Conservation (phyloP, 148 eudicot species). For the Fagopyrum esculentum region DNA sequence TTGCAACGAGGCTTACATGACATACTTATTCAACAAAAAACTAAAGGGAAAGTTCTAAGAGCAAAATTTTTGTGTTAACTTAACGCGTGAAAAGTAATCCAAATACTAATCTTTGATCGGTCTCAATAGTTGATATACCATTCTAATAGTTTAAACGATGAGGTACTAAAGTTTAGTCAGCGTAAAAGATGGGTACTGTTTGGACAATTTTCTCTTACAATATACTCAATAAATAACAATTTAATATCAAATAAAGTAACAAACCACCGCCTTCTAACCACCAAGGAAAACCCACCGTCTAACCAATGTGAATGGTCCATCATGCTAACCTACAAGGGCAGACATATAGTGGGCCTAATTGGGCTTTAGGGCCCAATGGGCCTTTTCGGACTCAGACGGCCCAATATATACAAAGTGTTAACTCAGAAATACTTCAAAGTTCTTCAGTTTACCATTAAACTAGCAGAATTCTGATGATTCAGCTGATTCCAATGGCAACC, state of each 20-base stretch:
- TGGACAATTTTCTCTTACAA: not conserved
- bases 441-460: not conserved
- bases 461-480: not conserved
- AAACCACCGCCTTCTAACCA: constrained; percentile 8
- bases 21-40: no score
- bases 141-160: no score
- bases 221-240: not conserved
- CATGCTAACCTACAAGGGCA: not conserved
- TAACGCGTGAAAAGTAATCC: no score
- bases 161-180: no score
- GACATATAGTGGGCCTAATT: not conserved
- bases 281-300: not conserved
- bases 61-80: no score
- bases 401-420: not conserved
- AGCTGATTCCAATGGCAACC: not conserved
- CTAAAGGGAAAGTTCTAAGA: no score
- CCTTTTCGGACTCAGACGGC: not conserved
- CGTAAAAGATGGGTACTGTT: no score
- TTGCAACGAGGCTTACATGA: no score
- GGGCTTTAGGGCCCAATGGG: not conserved
- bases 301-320: not conserved
- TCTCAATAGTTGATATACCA: no score
- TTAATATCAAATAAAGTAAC: not conserved
- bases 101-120: no score
- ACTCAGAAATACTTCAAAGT: not conserved